Conservation (phyloP, 306 rosid species). For the Pterocarpus santalinus region DNA sequence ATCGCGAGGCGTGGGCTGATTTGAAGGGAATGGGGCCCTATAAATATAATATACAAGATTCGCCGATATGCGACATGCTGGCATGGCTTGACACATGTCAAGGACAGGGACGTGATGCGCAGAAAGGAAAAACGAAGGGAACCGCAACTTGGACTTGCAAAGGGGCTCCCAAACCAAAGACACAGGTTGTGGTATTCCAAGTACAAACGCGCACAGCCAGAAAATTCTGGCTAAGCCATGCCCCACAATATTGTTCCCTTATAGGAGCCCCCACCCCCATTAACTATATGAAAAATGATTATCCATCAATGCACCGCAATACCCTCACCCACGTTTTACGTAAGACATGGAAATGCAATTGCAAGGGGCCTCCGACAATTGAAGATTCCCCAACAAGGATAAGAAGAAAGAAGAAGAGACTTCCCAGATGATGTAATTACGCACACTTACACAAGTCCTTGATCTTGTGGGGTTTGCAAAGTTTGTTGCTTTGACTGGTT, state of each 20-base stretch:
- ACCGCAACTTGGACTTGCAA: slow-evolving; percentile 42
- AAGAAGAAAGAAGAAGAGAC: slow-evolving; percentile 43
- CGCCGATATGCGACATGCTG: slow-evolving; percentile 9
- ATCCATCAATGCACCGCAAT: slow-evolving; percentile 44
- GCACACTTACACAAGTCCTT: not conserved
- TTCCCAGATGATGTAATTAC: too few relatives aligned
- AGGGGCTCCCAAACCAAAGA: not conserved
- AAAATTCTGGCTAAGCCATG: slow-evolving; percentile 64
- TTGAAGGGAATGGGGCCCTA: slow-evolving; percentile 15
- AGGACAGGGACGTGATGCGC: not conserved
- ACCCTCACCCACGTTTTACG: slow-evolving; percentile 36
- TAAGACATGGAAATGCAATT: slow-evolving; percentile 43
- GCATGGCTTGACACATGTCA: slow-evolving; percentile 47
- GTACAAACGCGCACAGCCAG: slow-evolving; percentile 52
- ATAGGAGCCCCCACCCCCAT: slow-evolving; percentile 40
- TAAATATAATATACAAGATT: not conserved
- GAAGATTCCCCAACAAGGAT: slow-evolving; percentile 33
- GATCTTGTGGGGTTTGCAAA: slow-evolving; percentile 26
- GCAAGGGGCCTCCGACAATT: slow-evolving; percentile 31
- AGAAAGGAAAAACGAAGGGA: slow-evolving; percentile 11
- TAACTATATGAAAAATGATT: not conserved
- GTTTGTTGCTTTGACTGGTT: slow-evolving; percentile 43
- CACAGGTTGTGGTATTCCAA: slow-evolving; percentile 50
- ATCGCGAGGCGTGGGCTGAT: not conserved
- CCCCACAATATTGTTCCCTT: slow-evolving; percentile 62